phyloP scores from a whole-genome alignment of 2,329 filamentous ascomycete genomes.

The Ceratocystis lukuohia region DNA sequence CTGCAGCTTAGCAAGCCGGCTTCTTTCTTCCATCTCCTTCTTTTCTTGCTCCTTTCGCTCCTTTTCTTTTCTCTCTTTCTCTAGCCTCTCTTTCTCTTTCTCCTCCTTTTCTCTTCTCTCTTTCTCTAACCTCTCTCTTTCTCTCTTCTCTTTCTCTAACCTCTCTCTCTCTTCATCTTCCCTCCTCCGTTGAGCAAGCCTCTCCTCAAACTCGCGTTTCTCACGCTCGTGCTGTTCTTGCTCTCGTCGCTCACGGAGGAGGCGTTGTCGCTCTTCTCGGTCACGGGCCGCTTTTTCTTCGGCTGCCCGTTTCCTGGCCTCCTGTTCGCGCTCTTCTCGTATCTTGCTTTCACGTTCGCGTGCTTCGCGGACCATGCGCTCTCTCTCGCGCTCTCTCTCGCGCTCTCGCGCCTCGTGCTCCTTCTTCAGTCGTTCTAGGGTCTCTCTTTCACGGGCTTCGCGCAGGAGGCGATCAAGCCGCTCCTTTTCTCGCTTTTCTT shows the following conservation, averaged over 20 bases:
- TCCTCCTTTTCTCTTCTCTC: slow-evolving; percentile 35
- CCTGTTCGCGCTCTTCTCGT: slow-evolving; percentile 27
- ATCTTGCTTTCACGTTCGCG: slow-evolving; percentile 13
- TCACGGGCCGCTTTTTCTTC: slow-evolving; percentile 3
- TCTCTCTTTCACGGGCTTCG: slow-evolving; percentile 11
- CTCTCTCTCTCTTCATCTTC: slow-evolving; percentile 31
- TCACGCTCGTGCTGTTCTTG: slow-evolving; percentile 31
- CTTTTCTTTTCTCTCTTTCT: slow-evolving; percentile 31
- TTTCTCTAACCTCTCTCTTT: slow-evolving; percentile 26
- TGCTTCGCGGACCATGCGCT: slow-evolving; percentile 14
- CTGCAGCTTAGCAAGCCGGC: slow-evolving; percentile 23
- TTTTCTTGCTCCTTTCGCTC: slow-evolving; percentile 26
- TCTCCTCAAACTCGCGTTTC: slow-evolving; percentile 31
- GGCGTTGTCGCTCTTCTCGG: slow-evolving; percentile 3
- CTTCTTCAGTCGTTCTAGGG: slow-evolving; percentile 14
- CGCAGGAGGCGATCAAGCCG: slow-evolving; percentile 20
- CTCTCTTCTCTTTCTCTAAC: slow-evolving; percentile 28
- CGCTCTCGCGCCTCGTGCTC: slow-evolving; percentile 38
- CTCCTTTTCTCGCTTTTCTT: slow-evolving; percentile 27
- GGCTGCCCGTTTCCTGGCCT: slow-evolving; percentile 6
- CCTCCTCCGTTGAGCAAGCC: slow-evolving; percentile 22
- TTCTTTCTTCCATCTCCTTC: slow-evolving; percentile 25
- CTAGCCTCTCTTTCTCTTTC: slow-evolving; percentile 28
- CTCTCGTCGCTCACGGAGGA: slow-evolving; percentile 23
- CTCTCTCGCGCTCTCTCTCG: slow-evolving; percentile 39